Conservation (phyloP, 176 grass and related monocot genomes). For the Cenchrus purpureus region DNA sequence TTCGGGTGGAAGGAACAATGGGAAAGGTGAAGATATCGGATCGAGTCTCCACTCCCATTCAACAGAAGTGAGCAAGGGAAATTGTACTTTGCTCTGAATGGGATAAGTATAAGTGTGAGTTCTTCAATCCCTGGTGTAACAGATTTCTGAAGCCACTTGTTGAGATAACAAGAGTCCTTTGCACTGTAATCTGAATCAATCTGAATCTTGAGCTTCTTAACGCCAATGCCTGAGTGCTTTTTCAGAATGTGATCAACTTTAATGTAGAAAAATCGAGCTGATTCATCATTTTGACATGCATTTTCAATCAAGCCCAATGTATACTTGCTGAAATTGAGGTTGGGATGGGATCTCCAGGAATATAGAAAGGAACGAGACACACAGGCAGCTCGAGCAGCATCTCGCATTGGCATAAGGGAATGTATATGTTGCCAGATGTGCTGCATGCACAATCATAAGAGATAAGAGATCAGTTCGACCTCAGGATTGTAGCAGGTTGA, state of each 20-base stretch:
- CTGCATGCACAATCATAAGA: neutral
- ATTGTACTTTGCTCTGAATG: neutral
- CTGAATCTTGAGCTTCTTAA: neutral
- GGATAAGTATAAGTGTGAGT: neutral
- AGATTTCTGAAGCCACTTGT: neutral
- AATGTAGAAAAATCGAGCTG: neutral
- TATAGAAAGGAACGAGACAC: neutral
- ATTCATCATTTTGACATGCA: neutral
- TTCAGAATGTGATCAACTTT: conserved; percentile 1
- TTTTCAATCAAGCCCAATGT: neutral
- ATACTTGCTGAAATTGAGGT: neutral
- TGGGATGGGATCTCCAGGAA: conserved; percentile 21
- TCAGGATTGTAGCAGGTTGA: neutral
- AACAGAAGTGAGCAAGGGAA: conserved; percentile 17
- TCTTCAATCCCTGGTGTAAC: conserved; percentile 11
- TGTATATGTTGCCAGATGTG: conserved; percentile 8
- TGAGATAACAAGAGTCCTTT: neutral
- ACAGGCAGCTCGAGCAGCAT: neutral
- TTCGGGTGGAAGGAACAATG: neutral
- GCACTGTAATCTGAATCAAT: neutral
- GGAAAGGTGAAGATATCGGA: neutral
- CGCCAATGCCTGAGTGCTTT: conserved; percentile 11
- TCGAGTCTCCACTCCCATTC: conserved; percentile 14
- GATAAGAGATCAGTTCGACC: neutral
- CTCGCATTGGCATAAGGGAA: conserved; percentile 20